Percentiles rank a stretch among this genome's conserved stretches.
Evolutionary conservation across 2,329 filamentous ascomycete species (phyloP).

Genomic region (Neofusicoccum umdonicola): DNA sequence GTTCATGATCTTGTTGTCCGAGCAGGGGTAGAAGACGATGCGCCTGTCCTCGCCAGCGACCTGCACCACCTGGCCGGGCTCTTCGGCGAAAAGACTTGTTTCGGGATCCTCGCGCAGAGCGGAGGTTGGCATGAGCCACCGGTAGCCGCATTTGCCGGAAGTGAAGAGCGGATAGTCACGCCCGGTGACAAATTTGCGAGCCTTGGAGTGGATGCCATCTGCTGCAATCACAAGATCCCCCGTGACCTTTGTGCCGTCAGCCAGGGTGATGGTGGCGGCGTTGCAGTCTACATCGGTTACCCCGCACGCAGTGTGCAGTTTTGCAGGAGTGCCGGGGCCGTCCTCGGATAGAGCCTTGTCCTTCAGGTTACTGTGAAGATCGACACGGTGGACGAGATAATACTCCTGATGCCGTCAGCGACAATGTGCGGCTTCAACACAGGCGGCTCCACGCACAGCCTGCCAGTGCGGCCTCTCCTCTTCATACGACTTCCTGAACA

Average conservation of each 20-base stretch:
- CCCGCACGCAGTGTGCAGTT: slow-evolving; percentile 42
- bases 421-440: background rate
- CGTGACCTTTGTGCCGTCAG: slow-evolving; percentile 42
- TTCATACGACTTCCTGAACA: background rate
- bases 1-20: slow-evolving; percentile 49
- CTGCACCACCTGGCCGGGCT: slow-evolving; percentile 44
- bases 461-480: background rate
- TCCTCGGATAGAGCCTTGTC: slow-evolving; percentile 21
- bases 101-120: slow-evolving; percentile 40
- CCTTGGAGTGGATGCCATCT: slow-evolving; percentile 49
- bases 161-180: slow-evolving; percentile 40
- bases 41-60: slow-evolving; percentile 44
- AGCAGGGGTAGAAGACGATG: slow-evolving; percentile 49
- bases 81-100: slow-evolving; percentile 37
- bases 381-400: slow-evolving; percentile 50
- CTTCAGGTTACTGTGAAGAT: slow-evolving; percentile 55
- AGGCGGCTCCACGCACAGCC: background rate
- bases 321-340: slow-evolving; percentile 36
- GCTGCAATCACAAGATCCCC: slow-evolving; percentile 56
- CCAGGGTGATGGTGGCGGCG: slow-evolving; percentile 44
- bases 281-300: slow-evolving; percentile 46
- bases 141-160: slow-evolving; percentile 57
- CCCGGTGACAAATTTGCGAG: slow-evolving; percentile 29
- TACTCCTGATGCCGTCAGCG: background rate
- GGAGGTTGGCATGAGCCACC: slow-evolving; percentile 54